Conservation (phyloP, 2,329 filamentous ascomycete species). For the Xylaria sp. region DNA sequence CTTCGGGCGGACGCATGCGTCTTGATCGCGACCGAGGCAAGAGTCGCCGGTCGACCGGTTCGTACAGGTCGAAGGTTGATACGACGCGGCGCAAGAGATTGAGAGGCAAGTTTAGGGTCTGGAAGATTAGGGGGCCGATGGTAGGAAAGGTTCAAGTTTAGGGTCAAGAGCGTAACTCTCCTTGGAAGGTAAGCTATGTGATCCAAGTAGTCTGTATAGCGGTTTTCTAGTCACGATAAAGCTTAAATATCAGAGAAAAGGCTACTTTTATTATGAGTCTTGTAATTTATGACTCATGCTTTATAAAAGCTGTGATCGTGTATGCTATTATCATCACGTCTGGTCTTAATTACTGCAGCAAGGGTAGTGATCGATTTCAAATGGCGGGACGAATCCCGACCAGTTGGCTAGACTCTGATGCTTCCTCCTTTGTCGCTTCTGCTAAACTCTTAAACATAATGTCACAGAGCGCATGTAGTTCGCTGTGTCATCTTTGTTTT, state of each 20-base stretch:
- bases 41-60: neutral
- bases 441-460: neutral
- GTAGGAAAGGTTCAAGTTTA: neutral
- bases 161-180: neutral
- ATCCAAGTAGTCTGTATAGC: neutral
- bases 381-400: neutral
- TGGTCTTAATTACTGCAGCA: too few species aligned
- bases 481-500: neutral
- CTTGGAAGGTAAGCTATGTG: neutral
- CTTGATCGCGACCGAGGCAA: neutral
- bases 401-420: neutral
- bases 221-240: neutral
- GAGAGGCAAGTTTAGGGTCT: slow-evolving; percentile 16
- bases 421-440: neutral
- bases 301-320: too few species aligned
- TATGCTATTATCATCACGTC: too few species aligned
- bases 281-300: too few species aligned
- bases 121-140: slow-evolving; percentile 18
- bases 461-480: neutral
- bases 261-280: too few species aligned
- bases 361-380: neutral
- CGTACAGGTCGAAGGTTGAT: neutral
- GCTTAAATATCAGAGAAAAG: too few species aligned
- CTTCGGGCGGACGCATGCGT: slow-evolving; percentile 6
- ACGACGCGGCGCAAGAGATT: neutral